Evolutionary conservation across 1,139 yeast species (phyloP).

Genomic region (Saccharomyces hybrid): DNA sequence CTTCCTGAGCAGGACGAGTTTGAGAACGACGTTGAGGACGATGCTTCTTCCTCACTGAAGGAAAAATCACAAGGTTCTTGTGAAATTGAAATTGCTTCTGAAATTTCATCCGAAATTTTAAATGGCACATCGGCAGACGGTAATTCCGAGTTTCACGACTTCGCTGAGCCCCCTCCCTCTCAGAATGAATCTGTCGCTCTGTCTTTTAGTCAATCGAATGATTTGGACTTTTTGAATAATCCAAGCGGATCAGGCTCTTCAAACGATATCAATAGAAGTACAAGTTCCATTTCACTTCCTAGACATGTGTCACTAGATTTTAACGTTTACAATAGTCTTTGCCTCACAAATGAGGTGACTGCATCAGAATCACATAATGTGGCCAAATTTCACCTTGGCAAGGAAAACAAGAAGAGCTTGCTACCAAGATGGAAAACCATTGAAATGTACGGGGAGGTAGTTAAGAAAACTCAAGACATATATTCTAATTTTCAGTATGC

Average conservation of each 20-base stretch:
- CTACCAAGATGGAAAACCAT: slow-evolving; percentile 79
- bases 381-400: slow-evolving; percentile 32
- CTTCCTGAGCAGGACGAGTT: neutral
- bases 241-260: neutral
- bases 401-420: slow-evolving; percentile 37
- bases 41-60: neutral
- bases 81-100: neutral
- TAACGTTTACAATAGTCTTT: neutral
- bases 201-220: neutral
- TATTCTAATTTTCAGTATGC: slow-evolving; percentile 82
- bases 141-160: neutral
- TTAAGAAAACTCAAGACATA: slow-evolving; percentile 79
- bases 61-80: neutral
- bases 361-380: neutral
- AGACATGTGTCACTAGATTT: neutral
- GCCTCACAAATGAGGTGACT: neutral
- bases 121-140: neutral
- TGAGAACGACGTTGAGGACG: neutral
- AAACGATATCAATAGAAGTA: neutral
- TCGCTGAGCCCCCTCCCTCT: neutral
- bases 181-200: neutral
- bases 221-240: neutral
- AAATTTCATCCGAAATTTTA: neutral
- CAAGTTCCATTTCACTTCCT: slow-evolving; percentile 22
- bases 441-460: slow-evolving; percentile 78